Base-by-base conservation (phyloP, 2,329 filamentous ascomycete genomes). In the Hymenoscyphus repandus region DNA sequence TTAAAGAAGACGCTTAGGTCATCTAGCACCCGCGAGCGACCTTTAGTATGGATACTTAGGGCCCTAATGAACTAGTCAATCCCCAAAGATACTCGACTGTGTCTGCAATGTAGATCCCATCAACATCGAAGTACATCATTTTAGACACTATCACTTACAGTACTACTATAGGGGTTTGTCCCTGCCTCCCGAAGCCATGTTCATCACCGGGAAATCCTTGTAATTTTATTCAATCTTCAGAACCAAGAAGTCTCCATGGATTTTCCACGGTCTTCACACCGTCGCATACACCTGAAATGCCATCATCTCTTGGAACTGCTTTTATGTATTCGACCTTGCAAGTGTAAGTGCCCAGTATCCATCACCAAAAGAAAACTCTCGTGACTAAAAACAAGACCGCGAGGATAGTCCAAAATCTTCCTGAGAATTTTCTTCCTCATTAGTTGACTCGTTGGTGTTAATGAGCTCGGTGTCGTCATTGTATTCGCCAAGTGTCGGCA, bases 141-240 rank as follows among this genome's bases (percentile, higher is more conserved):
- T 11, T 34, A 13, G n/a, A 15, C 20, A 6, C 6, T 32, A 12
- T 13, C 20, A 51, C 49, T 47, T 27, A n/a, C n/a, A n/a, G n/a
- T n/a, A 51, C 49, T 15, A 44, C 11, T 3, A n/a, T 11, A 13
- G 18, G 1, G n/a, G 48, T 13, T n/a, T 48, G 39, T 17, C 50
- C 50, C 34, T 52, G 45, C 34, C 50, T 49, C 15, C 34, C 27
- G 22, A 30, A 52, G 18, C 50, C 45, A 31, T 45, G 33, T 13
- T 44, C 41, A 52, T 48, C 45, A 33, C 50, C 50, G 17, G 34
- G 15, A 41, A 45, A 52, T 11, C 34, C 27, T 20, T 52, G 40
- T 34, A 52, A 48, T 11, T 22, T n/a, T n/a, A 27, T 45, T 39
- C 50, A 52, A 18, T 48, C 50, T 18, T 18, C n/a, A 18, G 18